These are phyloP conservation scores for Podosphaera fusca DNA, from an alignment of 2,329 filamentous ascomycete species.

Conservation along the genomic window DNA sequence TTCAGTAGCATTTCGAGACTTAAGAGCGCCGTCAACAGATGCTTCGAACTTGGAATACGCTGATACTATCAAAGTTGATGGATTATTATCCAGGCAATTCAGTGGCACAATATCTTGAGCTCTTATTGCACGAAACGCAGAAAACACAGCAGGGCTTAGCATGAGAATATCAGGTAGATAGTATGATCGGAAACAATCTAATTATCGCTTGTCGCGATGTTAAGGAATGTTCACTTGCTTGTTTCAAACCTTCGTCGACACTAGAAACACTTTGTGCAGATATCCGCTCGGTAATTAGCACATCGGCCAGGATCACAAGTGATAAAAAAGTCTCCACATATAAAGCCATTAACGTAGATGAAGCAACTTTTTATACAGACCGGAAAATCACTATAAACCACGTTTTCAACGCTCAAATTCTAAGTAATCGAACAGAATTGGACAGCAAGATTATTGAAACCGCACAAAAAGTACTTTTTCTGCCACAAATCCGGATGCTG, in stretches of 20 bases:
- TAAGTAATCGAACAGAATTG: too few relatives aligned
- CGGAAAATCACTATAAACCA: too few relatives aligned
- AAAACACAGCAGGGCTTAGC: background rate
- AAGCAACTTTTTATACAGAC: too few relatives aligned
- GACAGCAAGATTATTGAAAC: too few relatives aligned
- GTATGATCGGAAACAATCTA: background rate
- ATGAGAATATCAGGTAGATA: background rate
- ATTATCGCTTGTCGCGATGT: background rate
- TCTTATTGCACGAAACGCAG: background rate
- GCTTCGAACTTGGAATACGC: background rate
- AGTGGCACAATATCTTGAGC: background rate
- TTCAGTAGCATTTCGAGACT: background rate
- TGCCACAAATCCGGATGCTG: too few relatives aligned
- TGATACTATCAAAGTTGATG: background rate
- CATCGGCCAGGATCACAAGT: too few relatives aligned
- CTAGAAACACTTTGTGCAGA: background rate
- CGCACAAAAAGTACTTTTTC: too few relatives aligned
- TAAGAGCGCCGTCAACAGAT: background rate
- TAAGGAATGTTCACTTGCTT: background rate
- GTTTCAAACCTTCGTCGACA: background rate
- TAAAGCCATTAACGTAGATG: too few relatives aligned
- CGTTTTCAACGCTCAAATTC: too few relatives aligned
- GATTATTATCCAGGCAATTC: background rate
- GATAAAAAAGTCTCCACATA: too few relatives aligned
- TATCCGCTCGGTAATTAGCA: background rate